These are phyloP conservation scores for Monotropa hypopitys DNA, from an alignment of 179 eudicot species.

Conservation along the genomic window DNA sequence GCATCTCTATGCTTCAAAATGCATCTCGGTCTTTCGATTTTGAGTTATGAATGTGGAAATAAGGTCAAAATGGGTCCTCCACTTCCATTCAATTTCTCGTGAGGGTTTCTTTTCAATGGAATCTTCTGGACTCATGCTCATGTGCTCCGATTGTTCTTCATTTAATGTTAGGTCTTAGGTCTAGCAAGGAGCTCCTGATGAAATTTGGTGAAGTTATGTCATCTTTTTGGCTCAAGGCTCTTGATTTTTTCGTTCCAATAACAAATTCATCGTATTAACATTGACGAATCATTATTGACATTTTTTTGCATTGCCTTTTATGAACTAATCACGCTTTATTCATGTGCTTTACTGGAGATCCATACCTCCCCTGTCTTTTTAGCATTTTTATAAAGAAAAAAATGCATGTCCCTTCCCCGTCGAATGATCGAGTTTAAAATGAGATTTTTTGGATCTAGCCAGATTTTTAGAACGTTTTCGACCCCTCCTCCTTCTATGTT, in stretches of 20 bases:
- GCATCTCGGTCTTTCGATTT: background rate
- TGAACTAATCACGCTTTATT: background rate
- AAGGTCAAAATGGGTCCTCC: background rate
- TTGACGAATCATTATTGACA: background rate
- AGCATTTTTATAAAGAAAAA: background rate
- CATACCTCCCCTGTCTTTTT: background rate
- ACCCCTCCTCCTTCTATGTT: background rate
- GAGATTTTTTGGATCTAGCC: background rate
- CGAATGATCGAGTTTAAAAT: background rate
- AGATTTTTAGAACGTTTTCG: background rate
- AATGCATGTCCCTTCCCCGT: background rate
- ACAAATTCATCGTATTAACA: background rate
- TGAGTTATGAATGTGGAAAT: background rate
- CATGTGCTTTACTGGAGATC: background rate
- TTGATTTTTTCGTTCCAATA: background rate
- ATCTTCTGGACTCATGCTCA: background rate
- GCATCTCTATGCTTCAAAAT: background rate
- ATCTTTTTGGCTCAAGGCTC: background rate
- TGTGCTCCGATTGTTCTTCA: background rate
- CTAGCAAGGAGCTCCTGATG: background rate
- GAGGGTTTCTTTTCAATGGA: background rate
- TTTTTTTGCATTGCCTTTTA: background rate
- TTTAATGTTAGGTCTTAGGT: background rate
- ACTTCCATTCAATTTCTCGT: background rate
- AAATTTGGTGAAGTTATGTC: background rate